These are phyloP conservation scores for Ceratopteris richardii DNA, from an alignment of 75 land plant genomes.

Conservation along the genomic window DNA sequence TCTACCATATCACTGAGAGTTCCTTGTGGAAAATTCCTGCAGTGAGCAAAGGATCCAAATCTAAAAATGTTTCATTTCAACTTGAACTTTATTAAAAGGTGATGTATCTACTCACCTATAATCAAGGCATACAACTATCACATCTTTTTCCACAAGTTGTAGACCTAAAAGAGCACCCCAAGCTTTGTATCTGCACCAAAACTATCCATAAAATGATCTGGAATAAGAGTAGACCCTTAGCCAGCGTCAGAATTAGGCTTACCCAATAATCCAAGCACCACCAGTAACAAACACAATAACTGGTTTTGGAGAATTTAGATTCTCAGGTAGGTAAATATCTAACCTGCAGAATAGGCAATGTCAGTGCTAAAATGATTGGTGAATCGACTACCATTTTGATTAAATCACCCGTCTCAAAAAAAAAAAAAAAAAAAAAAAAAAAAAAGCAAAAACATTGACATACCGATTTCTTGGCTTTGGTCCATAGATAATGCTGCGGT, in stretches of 20 bases:
- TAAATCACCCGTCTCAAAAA: too few species aligned
- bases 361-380: not conserved
- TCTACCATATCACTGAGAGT: conserved; percentile 81
- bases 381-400: not conserved
- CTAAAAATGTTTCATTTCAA: too few species aligned
- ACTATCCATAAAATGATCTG: too few species aligned
- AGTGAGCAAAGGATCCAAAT: too few species aligned
- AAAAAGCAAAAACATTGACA: too few species aligned
- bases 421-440: not conserved
- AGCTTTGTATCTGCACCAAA: conserved; percentile 65
- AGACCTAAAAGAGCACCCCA: conserved; percentile 90
- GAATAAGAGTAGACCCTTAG: too few species aligned
- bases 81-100: too few species aligned
- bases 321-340: conserved; percentile 77
- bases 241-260: too few species aligned
- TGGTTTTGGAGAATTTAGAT: conserved; percentile 53
- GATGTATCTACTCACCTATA: conserved; percentile 71
- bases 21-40: conserved; percentile 97
- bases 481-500: conserved; percentile 78
- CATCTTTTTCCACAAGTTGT: conserved; percentile 70
- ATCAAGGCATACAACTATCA: conserved; percentile 92
- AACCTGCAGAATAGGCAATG: conserved; percentile 37
- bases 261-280: conserved; percentile 99
- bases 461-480: conserved; percentile 90
- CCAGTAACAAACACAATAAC: conserved; percentile 88